Base-by-base conservation (phyloP, 139 green algal species). In the Chlorella sp. region DNA sequence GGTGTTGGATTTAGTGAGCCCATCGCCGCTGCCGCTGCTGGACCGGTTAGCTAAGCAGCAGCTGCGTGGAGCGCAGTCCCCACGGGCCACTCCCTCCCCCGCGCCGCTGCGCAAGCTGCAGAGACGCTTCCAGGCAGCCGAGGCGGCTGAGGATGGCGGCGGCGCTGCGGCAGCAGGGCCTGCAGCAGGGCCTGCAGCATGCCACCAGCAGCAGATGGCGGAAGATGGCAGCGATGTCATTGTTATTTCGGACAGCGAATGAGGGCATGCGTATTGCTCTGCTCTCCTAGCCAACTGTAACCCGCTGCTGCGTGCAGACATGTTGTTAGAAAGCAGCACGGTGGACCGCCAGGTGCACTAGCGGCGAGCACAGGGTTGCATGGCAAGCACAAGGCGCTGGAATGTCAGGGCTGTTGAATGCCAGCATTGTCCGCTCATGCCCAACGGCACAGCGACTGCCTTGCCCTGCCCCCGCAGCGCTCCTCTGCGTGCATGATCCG, bases 241-340 rank as follows among this genome's bases (percentile, higher is more conserved):
- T 25, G 74, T 89, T 44, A 87, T 89, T 32, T 89, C 76, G 20
- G 76, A 82, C 38, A 82, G 76, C 60, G 76, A 82, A 17, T 82
- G 38, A 81, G 51, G 44, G 44, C 44, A 51, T 51, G 6, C 9
- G 6, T 51, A 51, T 51, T 9, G 6, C 44, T 51, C 44, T 51
- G 44, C 15, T 60, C 15, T 60, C 15, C 11, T 11, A 11, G 44
- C 44, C 7, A 11, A 11, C 11, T 7, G 7, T 11, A 11, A 7
- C 11, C 11, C 44, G 44, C 11, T 11, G 7, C 44, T 11, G 7
- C 7, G 44, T 11, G 7, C 7, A 17, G 11, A 55, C 44, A 7
- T 55, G 44, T 11, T 55, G 7, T 7, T 11, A 17, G 44, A 55
- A 7, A 55, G 7, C 44, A 55, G n/a, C n/a, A n/a, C n/a, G n/a